Percentiles rank a stretch among this genome's conserved stretches.
Evolutionary conservation across 2,329 filamentous ascomycete genomes (phyloP).

Genomic region (Neonectria ditissima): DNA sequence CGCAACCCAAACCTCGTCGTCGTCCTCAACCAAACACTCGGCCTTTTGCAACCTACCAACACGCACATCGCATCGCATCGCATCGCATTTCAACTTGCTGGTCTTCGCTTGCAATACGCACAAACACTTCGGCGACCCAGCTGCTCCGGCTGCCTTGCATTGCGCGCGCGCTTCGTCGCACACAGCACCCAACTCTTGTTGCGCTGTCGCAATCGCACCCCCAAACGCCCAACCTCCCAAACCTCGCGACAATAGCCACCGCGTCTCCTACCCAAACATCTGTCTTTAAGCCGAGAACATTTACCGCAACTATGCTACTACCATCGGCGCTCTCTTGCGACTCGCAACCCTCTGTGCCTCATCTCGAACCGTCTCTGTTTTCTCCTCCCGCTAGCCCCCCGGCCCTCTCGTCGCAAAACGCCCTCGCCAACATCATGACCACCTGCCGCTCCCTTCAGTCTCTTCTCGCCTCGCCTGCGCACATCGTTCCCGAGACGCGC

Average conservation of each 20-base stretch:
- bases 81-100: background rate
- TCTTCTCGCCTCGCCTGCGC: constrained; percentile 60
- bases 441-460: constrained; percentile 72
- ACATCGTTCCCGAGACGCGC: constrained; percentile 52
- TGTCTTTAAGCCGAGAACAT: constrained; percentile 1
- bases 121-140: background rate
- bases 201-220: constrained; percentile 42
- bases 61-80: constrained; percentile 4
- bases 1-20: constrained; percentile 3
- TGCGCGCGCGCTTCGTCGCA: constrained; percentile 31
- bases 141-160: constrained; percentile 18
- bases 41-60: constrained; percentile 1
- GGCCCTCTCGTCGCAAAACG: constrained; percentile 57
- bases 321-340: constrained; percentile 71
- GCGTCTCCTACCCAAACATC: constrained; percentile 12
- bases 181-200: constrained; percentile 1
- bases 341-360: constrained; percentile 57
- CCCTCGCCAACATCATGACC: constrained; percentile 67
- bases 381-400: constrained; percentile 71
- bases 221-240: constrained; percentile 27
- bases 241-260: constrained; percentile 16
- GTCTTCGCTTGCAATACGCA: background rate
- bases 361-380: constrained; percentile 64
- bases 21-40: constrained; percentile 8
- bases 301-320: constrained; percentile 62